phyloP scores from a whole-genome alignment of 1,139 yeast genomes.

The Pichia sp. region DNA sequence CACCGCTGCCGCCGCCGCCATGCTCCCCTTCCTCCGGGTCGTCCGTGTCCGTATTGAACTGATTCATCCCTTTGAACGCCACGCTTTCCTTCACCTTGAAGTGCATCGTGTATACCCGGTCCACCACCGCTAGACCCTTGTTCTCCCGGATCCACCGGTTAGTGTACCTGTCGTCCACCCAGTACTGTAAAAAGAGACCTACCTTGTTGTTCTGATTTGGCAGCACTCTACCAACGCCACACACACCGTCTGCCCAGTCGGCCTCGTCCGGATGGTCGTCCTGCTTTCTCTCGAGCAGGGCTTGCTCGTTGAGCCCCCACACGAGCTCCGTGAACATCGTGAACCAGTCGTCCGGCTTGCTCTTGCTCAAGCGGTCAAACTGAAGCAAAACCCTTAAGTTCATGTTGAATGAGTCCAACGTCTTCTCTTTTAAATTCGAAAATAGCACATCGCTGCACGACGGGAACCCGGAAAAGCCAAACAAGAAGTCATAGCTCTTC shows the following conservation, averaged over 20 bases:
- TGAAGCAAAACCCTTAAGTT: constrained; percentile 31
- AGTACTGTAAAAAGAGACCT: constrained; percentile 30
- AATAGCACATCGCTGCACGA: constrained; percentile 25
- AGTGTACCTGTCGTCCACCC: constrained; percentile 30
- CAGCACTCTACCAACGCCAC: constrained; percentile 27
- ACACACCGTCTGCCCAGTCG: constrained; percentile 23
- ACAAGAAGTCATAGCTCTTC: constrained; percentile 24
- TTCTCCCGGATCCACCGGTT: constrained; percentile 18
- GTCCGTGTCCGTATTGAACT: neutral
- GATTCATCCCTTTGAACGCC: neutral
- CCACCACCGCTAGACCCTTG: constrained; percentile 17
- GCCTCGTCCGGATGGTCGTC: constrained; percentile 3
- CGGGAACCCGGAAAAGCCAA: constrained; percentile 21
- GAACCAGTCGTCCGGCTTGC: constrained; percentile 31
- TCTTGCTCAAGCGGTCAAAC: constrained; percentile 30
- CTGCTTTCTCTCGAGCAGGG: constrained; percentile 14
- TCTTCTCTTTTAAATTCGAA: constrained; percentile 26
- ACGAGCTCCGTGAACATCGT: constrained; percentile 29
- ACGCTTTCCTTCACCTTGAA: constrained; percentile 28
- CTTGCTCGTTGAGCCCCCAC: constrained; percentile 22
- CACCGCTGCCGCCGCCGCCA: neutral
- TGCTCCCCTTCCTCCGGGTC: neutral
- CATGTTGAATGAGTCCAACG: constrained; percentile 31
- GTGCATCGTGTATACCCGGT: constrained; percentile 27
- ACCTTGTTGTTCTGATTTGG: constrained; percentile 28